These are phyloP conservation scores for Penicillium canescens DNA, from an alignment of 495 filamentous ascomycete species.

Conservation along the genomic window DNA sequence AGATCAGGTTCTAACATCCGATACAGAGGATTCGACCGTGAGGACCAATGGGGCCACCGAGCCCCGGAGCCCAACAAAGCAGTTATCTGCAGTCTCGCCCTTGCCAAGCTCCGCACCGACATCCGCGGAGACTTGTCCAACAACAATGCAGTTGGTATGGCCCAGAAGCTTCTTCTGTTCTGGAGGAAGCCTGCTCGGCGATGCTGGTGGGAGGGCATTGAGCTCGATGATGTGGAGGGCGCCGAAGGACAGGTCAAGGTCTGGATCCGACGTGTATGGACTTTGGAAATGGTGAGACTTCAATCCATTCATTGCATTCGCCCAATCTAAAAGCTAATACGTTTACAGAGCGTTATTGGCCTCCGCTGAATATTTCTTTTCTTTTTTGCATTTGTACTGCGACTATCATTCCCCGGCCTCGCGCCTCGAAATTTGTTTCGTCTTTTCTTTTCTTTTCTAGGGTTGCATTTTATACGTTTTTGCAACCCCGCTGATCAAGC, in stretches of 20 bases:
- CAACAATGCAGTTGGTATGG: constrained; percentile 92
- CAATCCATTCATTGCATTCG: background rate
- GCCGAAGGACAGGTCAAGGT: constrained; percentile 92
- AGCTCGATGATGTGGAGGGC: constrained; percentile 85
- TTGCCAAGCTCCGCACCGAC: constrained; percentile 90
- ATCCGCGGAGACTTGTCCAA: constrained; percentile 76
- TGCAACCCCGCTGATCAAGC: background rate
- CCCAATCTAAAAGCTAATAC: constrained; percentile 22
- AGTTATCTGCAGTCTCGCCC: constrained; percentile 92
- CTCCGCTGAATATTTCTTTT: constrained; percentile 58
- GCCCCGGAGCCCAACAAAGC: constrained; percentile 96
- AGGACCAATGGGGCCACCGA: constrained; percentile 94
- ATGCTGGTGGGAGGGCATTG: constrained; percentile 99
- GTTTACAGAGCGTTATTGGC: constrained; percentile 76
- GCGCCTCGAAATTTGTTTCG: constrained; percentile 15
- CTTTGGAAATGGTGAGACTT: constrained; percentile 84
- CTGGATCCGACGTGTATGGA: constrained; percentile 98
- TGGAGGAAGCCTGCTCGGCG: constrained; percentile 95
- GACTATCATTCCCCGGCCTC: constrained; percentile 25
- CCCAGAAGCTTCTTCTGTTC: constrained; percentile 96
- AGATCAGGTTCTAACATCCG: constrained; percentile 15
- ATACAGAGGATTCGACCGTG: constrained; percentile 87
- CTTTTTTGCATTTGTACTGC: constrained; percentile 28
- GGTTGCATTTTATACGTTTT: constrained; percentile 4
- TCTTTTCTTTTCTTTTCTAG: constrained; percentile 3